phyloP scores from a whole-genome alignment of 768 basidiomycete species.

The Melanogaster broomeanus region DNA sequence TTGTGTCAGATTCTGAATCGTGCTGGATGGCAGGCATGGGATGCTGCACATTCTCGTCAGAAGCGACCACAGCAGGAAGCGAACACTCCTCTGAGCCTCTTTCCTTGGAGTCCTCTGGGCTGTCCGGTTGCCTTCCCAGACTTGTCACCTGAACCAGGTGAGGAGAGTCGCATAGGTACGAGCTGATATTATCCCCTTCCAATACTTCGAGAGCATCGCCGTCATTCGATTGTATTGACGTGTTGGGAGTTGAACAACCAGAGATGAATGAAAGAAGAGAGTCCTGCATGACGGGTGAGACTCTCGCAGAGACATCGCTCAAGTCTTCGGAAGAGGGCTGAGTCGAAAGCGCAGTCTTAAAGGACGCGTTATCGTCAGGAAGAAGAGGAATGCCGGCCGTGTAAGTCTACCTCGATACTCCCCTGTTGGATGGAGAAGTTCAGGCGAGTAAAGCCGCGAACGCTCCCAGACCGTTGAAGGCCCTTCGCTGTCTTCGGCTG shows the following conservation, averaged over 20 bases:
- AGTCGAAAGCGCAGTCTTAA: conserved; percentile 25
- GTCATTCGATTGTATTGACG: conserved; percentile 22
- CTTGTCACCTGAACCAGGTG: background rate
- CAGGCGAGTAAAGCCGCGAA: background rate
- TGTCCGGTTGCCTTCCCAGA: background rate
- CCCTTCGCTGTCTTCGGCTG: conserved; percentile 5
- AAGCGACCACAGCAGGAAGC: background rate
- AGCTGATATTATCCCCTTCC: background rate
- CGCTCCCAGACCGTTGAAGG: background rate
- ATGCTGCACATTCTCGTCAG: background rate
- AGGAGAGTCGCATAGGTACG: background rate
- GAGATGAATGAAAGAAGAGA: conserved; percentile 20
- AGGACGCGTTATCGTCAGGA: conserved; percentile 23
- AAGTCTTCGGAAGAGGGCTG: conserved; percentile 22
- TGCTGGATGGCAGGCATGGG: background rate
- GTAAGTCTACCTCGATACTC: conserved; percentile 11
- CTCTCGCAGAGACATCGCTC: conserved; percentile 12
- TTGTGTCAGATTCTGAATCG: background rate
- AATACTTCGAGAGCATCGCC: conserved; percentile 12
- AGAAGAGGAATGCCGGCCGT: conserved; percentile 13
- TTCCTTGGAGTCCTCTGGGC: background rate
- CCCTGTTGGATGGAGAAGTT: conserved; percentile 8
- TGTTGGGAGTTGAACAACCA: conserved; percentile 22
- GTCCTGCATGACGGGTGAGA: conserved; percentile 17
- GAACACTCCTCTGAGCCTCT: background rate